These are phyloP conservation scores for Smittium culicis DNA, from an alignment of 371 early-diverging fungal species.

Conservation along the genomic window DNA sequence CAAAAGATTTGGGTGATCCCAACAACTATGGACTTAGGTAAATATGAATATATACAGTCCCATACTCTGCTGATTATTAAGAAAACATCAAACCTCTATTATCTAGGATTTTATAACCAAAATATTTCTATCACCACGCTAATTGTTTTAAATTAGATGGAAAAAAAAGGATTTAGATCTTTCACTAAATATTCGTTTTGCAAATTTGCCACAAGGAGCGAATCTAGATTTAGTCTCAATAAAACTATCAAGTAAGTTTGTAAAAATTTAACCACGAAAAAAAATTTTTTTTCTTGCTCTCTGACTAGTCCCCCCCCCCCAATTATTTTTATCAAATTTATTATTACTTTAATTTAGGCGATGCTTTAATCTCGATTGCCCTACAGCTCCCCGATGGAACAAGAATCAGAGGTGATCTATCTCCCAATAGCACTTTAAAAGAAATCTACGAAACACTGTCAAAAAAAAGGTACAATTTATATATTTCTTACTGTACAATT, in stretches of 20 bases:
- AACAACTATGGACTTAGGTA: slow-evolving; percentile 20
- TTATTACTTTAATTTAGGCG: neutral
- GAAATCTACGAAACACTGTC: neutral
- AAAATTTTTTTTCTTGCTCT: too few relatives aligned
- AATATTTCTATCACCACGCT: too few relatives aligned
- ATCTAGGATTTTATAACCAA: too few relatives aligned
- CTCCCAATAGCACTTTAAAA: neutral
- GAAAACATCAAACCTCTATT: too few relatives aligned
- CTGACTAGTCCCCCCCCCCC: neutral
- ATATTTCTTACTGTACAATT: too few relatives aligned
- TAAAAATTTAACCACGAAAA: too few relatives aligned
- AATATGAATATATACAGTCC: too few relatives aligned
- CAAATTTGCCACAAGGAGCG: slow-evolving; percentile 43
- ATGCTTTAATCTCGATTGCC: neutral
- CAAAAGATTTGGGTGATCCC: slow-evolving; percentile 15
- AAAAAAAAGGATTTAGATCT: slow-evolving; percentile 33
- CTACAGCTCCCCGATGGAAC: neutral
- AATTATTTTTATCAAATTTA: neutral
- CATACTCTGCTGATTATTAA: too few relatives aligned
- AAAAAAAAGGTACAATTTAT: too few relatives aligned
- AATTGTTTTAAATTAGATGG: neutral
- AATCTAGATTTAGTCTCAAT: slow-evolving; percentile 31
- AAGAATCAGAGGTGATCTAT: neutral
- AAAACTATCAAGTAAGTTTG: too few relatives aligned
- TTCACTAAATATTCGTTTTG: slow-evolving; percentile 41